Base-by-base conservation (phyloP, 2,329 filamentous ascomycete species). In the Penicillium sp. region DNA sequence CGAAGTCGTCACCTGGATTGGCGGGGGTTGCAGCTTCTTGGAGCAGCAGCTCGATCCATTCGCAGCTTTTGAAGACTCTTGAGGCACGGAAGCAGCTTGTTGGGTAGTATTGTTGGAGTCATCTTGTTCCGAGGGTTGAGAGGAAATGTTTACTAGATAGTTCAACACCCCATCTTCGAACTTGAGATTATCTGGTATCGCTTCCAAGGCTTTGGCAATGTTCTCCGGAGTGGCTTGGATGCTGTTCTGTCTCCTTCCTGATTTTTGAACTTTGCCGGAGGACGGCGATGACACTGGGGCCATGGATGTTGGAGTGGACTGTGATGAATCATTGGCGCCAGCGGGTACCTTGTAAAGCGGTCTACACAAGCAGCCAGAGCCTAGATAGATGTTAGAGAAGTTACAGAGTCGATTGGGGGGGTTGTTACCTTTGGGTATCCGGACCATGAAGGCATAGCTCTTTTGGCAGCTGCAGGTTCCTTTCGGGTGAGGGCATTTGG, bases 401-500 rank as follows among this genome's bases (percentile, higher is more conserved):
- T 24, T 56, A 19, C 13, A 56, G 18, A 50, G n/a, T 5, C 27
- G 13, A 37, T 44, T 16, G 44, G 7, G 18, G 43, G 22, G 33
- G 39, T 24, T 56, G 69, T 57, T 57, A 79, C 78, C 76, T 70
- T 77, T 79, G 1, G 76, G 75, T 37, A 80, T 78, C 50, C 74
- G 71, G 40, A 80, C 72, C 78, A 80, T 79, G 47, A 80, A 73
- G 5, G 76, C 76, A 65, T 73, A 77, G 14, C 73, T 65, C 61
- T 75, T 76, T 60, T 76, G 69, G 55, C 78, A 79, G 54, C 73
- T 75, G 61, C 78, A 80, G 5, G 70, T 71, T 19, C 73, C 73
- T 60, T 77, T 77, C 4, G 75, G 74, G 67, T 81, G 79, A 27
- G 79, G 78, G 47, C 79, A 82, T 66, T 78, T 79, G 35, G 78